phyloP scores from a whole-genome alignment of 805 yeast species.

The Ogataea kodamae region DNA sequence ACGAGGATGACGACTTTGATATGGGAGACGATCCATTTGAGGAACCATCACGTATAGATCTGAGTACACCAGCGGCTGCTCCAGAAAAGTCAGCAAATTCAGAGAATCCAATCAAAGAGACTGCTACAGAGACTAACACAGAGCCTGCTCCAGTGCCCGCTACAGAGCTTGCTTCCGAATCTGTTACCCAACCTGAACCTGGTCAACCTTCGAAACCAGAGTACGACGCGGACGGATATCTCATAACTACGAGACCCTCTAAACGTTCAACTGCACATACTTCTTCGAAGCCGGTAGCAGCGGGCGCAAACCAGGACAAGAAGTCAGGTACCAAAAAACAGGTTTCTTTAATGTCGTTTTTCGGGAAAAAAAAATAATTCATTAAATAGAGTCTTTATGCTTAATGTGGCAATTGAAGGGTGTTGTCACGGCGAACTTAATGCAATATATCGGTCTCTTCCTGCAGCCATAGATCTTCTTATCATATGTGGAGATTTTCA shows the following conservation, averaged over 20 bases:
- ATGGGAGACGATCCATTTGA: constrained; percentile 1
- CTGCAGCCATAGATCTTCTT: constrained; percentile 49
- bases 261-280: constrained; percentile 15
- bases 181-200: neutral
- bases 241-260: constrained; percentile 20
- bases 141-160: constrained; percentile 1
- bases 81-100: no score
- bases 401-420: constrained; percentile 71
- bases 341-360: constrained; percentile 32
- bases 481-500: constrained; percentile 92
- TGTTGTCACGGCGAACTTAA: constrained; percentile 84
- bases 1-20: constrained; percentile 18
- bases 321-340: constrained; percentile 20
- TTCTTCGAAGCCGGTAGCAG: constrained; percentile 13
- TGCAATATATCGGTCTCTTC: constrained; percentile 43
- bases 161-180: neutral
- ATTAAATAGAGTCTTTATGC: constrained; percentile 6
- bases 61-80: constrained; percentile 7
- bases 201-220: constrained; percentile 14
- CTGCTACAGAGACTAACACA: constrained; percentile 1
- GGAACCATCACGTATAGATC: constrained; percentile 5
- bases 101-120: no score
- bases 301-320: constrained; percentile 10
- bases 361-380: constrained; percentile 25
- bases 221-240: constrained; percentile 32